Base-by-base conservation (phyloP, 805 yeast species). In the Saccharomycopsis capsularis region DNA sequence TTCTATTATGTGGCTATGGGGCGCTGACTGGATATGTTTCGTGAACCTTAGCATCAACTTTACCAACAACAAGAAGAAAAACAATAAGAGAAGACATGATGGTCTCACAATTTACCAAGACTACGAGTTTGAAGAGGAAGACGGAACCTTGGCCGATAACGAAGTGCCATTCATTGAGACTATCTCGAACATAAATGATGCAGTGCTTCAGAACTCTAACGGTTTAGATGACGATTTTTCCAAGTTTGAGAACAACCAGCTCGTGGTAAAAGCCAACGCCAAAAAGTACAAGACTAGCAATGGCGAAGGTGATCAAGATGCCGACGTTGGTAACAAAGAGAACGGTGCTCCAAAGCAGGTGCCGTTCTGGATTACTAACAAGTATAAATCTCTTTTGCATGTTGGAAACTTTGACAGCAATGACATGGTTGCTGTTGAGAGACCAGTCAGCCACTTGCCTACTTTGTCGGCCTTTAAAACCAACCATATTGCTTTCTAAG, bases 1-100 rank as follows among this genome's bases (percentile, higher is more conserved):
- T 1, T 59, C 67, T 30, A 71, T 77, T 48, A 67, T 84, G 15
- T 91, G 96, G 96, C 65, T 88, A n/a, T 89, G 86, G 77, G 95
- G 96, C 1, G 73, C 85, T 19, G 76, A 76, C 45, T 91, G 96
- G 95, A 56, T 90, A 15, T 76, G 83, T 3, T 85, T 76, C 62
- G 65, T 85, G 55, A 63, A 73, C 6, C 61, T 71, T 46, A 77
- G 82, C 58, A 63, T 81, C 18, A 32, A 25, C 39, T 23, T 32
- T 13, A 30, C 35, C 21, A 34, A 25, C 16, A 13, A 13, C 16
- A 37, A 27, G 27, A 63, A 55, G 34, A 62, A 56, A 15, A 54
- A 59, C 59, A 55, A 36, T 3, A 69, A 70, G 55, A 68, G 70
- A 57, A 56, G 60, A 41, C 69, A 74, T 59, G 70, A 73, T 54